These are phyloP conservation scores for Candida corydali DNA, from an alignment of 805 yeast species.

Conservation along the genomic window DNA sequence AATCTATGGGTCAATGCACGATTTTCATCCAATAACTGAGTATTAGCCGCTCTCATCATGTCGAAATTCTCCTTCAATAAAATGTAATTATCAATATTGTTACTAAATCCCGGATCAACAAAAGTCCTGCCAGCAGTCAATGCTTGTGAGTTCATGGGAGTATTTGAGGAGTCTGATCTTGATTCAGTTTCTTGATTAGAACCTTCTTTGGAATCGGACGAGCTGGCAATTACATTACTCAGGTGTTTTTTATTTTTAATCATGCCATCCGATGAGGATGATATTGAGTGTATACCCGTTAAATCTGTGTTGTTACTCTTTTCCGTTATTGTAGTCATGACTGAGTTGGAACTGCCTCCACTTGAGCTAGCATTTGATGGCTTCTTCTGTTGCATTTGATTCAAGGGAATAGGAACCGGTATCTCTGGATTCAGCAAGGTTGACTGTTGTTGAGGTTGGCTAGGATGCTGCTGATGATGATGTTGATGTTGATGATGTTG, in stretches of 20 bases:
- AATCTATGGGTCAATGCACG: conserved; percentile 4
- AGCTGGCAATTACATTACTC: neutral
- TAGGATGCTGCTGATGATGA: neutral
- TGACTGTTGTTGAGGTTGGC: neutral
- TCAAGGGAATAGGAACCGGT: neutral
- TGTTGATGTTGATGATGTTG: neutral
- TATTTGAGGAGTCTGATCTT: conserved; percentile 4
- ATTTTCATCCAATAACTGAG: conserved; percentile 7
- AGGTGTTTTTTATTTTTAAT: neutral
- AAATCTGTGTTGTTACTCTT: neutral
- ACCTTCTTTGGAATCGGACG: neutral
- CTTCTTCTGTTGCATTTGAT: neutral
- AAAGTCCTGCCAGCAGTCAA: neutral
- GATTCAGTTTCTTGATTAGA: conserved; percentile 4
- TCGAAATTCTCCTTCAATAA: conserved; percentile 6
- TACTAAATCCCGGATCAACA: neutral
- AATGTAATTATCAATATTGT: conserved; percentile 3
- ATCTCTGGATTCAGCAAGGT: neutral
- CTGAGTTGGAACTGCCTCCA: conserved; percentile 2
- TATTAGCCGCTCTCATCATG: conserved; percentile 7
- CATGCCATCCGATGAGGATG: conserved; percentile 1
- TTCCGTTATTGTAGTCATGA: conserved; percentile 2
- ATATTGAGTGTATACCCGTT: neutral
- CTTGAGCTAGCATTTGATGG: neutral
- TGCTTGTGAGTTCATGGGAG: neutral